These are phyloP conservation scores for Termitomyces titanicus DNA, from an alignment of 768 basidiomycete genomes.

Conservation along the genomic window DNA sequence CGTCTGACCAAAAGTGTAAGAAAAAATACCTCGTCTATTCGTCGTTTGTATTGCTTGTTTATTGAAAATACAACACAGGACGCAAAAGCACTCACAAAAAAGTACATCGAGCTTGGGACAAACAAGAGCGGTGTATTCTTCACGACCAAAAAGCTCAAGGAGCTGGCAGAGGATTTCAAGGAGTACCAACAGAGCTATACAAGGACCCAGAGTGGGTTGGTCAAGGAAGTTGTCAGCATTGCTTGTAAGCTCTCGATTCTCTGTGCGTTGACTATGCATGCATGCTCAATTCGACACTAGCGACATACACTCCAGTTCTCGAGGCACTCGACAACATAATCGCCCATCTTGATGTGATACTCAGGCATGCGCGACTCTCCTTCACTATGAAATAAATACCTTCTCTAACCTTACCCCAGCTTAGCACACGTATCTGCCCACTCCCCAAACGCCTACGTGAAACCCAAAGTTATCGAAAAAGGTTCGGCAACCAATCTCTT, in stretches of 20 bases:
- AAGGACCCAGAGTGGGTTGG: conserved; percentile 73
- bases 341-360: conserved; percentile 87
- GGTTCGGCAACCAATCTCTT: conserved; percentile 36
- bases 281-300: conserved; percentile 34
- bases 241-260: conserved; percentile 57
- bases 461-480: conserved; percentile 74
- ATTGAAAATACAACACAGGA: conserved; percentile 51
- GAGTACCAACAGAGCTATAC: conserved; percentile 69
- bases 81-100: conserved; percentile 62
- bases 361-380: conserved; percentile 53
- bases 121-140: conserved; percentile 88
- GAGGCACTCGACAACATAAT: conserved; percentile 80
- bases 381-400: neutral
- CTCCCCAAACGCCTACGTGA: conserved; percentile 85
- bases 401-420: conserved; percentile 34
- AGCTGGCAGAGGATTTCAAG: conserved; percentile 66
- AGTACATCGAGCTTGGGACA: conserved; percentile 81
- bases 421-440: conserved; percentile 90
- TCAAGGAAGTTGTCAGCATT: conserved; percentile 90
- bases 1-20: conserved; percentile 86
- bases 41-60: neutral
- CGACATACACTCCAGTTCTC: conserved; percentile 87
- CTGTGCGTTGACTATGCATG: conserved; percentile 46
- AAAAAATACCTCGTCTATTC: conserved; percentile 15
- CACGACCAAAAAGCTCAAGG: conserved; percentile 72